Percentiles rank a stretch among this genome's conserved stretches.
Conservation (phyloP, 148 eudicot genomes). For the Limonium bicolor region DNA sequence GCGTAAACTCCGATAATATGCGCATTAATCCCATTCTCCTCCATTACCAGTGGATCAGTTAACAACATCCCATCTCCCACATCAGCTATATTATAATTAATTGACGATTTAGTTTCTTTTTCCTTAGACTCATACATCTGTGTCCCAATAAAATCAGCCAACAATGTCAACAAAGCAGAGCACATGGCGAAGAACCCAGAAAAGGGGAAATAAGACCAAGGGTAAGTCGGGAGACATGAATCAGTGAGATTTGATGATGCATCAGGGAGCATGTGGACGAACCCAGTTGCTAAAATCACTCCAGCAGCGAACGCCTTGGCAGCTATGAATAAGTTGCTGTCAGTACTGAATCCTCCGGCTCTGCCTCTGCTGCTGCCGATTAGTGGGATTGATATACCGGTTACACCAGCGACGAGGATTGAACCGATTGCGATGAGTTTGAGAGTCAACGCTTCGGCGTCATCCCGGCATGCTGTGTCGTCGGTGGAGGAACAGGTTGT, state of each 20-base stretch:
- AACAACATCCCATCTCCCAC: constrained; percentile 7
- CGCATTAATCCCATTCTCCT: constrained; percentile 49
- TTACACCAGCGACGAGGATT: constrained; percentile 19
- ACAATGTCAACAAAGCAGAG: constrained; percentile 55
- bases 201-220: constrained; percentile 86
- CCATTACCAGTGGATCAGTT: constrained; percentile 23
- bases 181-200: constrained; percentile 82
- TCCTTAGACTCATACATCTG: constrained; percentile 68
- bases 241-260: constrained; percentile 49
- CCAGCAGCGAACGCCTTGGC: constrained; percentile 53
- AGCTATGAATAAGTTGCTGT: constrained; percentile 30
- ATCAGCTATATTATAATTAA: constrained; percentile 14
- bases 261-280: constrained; percentile 91
- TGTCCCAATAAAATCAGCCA: constrained; percentile 79
- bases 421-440: constrained; percentile 26
- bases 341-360: no score
- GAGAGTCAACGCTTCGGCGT: constrained; percentile 18
- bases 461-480: constrained; percentile 17
- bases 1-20: constrained; percentile 76
- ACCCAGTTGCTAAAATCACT: constrained; percentile 49
- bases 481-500: constrained; percentile 5
- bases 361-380: no score
- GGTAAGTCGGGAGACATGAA: constrained; percentile 42
- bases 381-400: constrained; percentile 28
- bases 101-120: constrained; percentile 21